A percentile compares a stretch with the other conserved stretches of the same genome.
Conservation (phyloP, 2,329 filamentous ascomycete species). For the Talaromyces sp. region DNA sequence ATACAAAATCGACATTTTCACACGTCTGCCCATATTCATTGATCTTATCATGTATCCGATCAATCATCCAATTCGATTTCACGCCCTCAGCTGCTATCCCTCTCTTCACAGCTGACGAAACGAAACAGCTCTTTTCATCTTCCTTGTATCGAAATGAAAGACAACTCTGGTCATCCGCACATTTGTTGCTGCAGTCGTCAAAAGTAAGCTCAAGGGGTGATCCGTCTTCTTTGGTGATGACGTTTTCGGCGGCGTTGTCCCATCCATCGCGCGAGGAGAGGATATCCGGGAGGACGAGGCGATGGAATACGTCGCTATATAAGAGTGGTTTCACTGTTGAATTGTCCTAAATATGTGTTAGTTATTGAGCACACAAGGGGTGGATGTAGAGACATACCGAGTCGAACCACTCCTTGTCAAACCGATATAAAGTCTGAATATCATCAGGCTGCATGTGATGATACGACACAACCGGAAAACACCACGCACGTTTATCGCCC, state of each 20-base stretch:
- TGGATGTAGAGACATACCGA: slow-evolving; percentile 48
- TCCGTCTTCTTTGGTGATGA: slow-evolving; percentile 25
- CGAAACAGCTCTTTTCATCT: slow-evolving; percentile 28
- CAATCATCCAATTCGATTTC: slow-evolving; percentile 34
- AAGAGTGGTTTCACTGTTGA: slow-evolving; percentile 27
- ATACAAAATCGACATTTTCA: slow-evolving; percentile 6
- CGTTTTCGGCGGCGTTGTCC: slow-evolving; percentile 37
- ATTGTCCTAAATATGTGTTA: neutral
- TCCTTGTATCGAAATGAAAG: slow-evolving; percentile 28
- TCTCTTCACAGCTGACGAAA: slow-evolving; percentile 30
- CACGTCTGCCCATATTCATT: slow-evolving; percentile 2
- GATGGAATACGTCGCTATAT: slow-evolving; percentile 38
- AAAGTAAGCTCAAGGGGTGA: slow-evolving; percentile 21
- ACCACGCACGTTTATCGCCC: slow-evolving; percentile 48
- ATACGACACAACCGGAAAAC: slow-evolving; percentile 50
- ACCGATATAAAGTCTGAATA: slow-evolving; percentile 45
- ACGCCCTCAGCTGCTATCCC: slow-evolving; percentile 26
- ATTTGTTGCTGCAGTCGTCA: slow-evolving; percentile 34
- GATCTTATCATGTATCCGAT: slow-evolving; percentile 24
- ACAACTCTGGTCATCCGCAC: slow-evolving; percentile 28
- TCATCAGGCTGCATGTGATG: slow-evolving; percentile 50
- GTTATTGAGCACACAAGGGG: too few relatives aligned
- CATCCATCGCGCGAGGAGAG: slow-evolving; percentile 30
- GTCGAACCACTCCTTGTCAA: slow-evolving; percentile 56
- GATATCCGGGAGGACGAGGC: slow-evolving; percentile 36